Base-by-base conservation (phyloP, 768 basidiomycete genomes). In the Termitomyces bulborhizus region DNA sequence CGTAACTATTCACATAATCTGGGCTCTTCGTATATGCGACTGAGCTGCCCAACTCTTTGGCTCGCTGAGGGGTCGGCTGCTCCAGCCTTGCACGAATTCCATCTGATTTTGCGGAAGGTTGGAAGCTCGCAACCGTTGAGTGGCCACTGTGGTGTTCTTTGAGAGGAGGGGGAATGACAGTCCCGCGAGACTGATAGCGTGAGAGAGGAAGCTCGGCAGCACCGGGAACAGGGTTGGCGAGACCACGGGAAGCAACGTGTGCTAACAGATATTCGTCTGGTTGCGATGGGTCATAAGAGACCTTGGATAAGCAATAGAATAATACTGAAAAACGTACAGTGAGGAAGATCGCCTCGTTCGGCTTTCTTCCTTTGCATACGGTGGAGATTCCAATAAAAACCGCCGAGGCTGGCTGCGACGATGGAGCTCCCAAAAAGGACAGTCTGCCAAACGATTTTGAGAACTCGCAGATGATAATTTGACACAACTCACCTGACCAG, bases 211-310 rank as follows among this genome's bases (percentile, higher is more conserved):
- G 43, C 24, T 60, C 50, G n/a, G 46, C 21, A 18, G 56, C 54
- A 18, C 59, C 57, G 12, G 62, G 46, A 4, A 55, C 54, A n/a
- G 57, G 51, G 11, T 60, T 45, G 26, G 47, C 31, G 8, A 42
- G 34, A n/a, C 55, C 54, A 15, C 50, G 43, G 4, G 46, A 56
- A 15, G 12, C 61, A 40, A 64, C 64, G 21, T 68, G 62, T 2
- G 64, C 66, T 6, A 73, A 44, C 9, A 69, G 50, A 50, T 70
- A 68, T 59, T 74, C 72, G 48, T 69, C 72, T 72, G 45, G 4
- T 42, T 11, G 16, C 18, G 6, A n/a, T 46, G 12, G n/a, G 8
- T 26, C 27, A 7, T 47, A 2, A 57, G 34, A 31, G 18, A 8
- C 3, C 2, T 18, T 7, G 43, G 13, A 36, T 11, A 6, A 7